Base-by-base conservation (phyloP, 768 basidiomycete species). In the Suillus alpinus region DNA sequence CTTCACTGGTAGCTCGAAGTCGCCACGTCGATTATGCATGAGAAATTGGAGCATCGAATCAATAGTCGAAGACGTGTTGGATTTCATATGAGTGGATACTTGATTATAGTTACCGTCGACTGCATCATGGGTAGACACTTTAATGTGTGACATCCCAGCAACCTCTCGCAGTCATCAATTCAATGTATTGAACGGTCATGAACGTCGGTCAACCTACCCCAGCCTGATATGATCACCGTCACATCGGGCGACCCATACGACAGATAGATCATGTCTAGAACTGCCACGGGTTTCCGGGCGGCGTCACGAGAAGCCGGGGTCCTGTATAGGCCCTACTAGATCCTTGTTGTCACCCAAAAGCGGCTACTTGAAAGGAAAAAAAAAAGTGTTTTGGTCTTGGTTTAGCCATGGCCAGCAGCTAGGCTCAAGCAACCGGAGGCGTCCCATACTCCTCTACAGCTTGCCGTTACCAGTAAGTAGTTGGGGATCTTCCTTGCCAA, bases 291-390 rank as follows among this genome's bases (percentile, higher is more conserved):
- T 50, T 16, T 8, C 3, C 49, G 41, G 37, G 37, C 37, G 37
- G 37, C 13, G 37, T 13, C 12, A n/a, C n/a, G n/a, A 43, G n/a
- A 43, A 43, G 41, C 41, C n/a, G 49, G 49, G 49, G 49, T 50
- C 49, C 49, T 44, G 26, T 26, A 26, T 26, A 26, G 26, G 3
- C 26, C 3, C 26, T 26, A n/a, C 26, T 26, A 26, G 26, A 3
- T 26, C 26, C 26, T 8, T 14, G 23, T 26, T 46, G 44, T 23
- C 16, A 31, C 18, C 49, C 49, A 31, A 50, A 50, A 31, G 29
- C 14, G 72, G 72, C 56, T 63, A 68, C 60, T 32, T 68, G 43
- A 73, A 71, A 56, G 71, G 29, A 47, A 46, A 46, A 32, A 32
- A 46, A 32, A 32, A 46, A 5, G 20, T 44, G n/a, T n/a, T 44